phyloP scores from a whole-genome alignment of 192 early-diverging fungal species.

The Mortierella claussenii region DNA sequence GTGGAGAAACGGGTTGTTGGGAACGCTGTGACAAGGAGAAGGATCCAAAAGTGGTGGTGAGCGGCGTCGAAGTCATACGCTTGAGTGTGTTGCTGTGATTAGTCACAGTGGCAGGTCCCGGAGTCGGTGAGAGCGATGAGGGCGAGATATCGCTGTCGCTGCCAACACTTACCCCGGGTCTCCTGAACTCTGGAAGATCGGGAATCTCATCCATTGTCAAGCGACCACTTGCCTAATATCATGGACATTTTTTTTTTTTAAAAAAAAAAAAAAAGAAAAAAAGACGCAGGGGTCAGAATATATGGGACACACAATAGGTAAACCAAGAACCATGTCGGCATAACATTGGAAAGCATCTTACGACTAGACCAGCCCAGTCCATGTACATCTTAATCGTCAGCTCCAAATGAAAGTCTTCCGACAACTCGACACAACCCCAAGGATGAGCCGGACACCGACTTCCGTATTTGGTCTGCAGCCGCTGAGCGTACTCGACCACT shows the following conservation, averaged over 20 bases:
- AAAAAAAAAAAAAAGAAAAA: too few species aligned
- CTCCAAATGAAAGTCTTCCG: conserved; percentile 39
- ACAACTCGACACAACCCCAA: conserved; percentile 48
- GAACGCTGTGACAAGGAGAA: conserved; percentile 10
- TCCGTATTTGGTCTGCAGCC: conserved; percentile 36
- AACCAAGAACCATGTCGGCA: neutral
- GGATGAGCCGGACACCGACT: conserved; percentile 21
- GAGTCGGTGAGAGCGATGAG: conserved; percentile 5
- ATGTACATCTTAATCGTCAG: conserved; percentile 54
- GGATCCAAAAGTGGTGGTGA: conserved; percentile 14
- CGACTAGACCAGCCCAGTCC: conserved; percentile 51
- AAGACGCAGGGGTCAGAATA: neutral
- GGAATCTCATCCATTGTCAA: conserved; percentile 48
- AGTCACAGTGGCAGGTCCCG: neutral
- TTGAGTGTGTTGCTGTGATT: conserved; percentile 21
- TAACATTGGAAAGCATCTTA: neutral
- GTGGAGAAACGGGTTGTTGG: neutral
- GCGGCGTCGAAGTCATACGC: conserved; percentile 28
- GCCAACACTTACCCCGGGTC: neutral
- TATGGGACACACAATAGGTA: neutral
- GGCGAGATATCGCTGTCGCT: neutral
- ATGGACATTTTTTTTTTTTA: too few species aligned
- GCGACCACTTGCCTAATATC: conserved; percentile 34
- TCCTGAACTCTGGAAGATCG: conserved; percentile 39
- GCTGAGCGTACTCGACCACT: conserved; percentile 43